A percentile compares a stretch with the other conserved stretches of the same genome.
Conservation (phyloP, 2,329 filamentous ascomycete species). For the Clonostachys sp. region DNA sequence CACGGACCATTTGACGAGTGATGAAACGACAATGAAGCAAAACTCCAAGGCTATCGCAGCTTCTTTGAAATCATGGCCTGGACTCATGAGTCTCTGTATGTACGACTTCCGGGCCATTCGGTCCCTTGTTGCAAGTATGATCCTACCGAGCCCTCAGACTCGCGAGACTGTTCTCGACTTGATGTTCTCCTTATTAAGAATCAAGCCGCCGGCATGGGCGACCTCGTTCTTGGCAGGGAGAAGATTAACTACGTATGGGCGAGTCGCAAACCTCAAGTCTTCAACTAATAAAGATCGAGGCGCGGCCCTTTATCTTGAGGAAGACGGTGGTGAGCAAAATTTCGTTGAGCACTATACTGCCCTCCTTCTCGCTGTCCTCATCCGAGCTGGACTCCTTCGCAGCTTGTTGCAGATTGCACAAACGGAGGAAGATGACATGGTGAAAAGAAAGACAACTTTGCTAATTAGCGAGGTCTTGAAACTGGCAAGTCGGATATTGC, state of each 20-base stretch:
- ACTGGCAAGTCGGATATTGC: conserved; percentile 79
- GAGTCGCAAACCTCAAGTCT: conserved; percentile 78
- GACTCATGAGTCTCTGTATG: conserved; percentile 82
- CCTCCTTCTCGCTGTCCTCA: conserved; percentile 77
- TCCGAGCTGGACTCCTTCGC: conserved; percentile 72
- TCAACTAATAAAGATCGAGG: conserved; percentile 44
- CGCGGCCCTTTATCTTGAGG: conserved; percentile 52
- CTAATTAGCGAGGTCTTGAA: conserved; percentile 89
- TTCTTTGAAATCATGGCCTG: conserved; percentile 89
- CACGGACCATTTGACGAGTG: conserved; percentile 70
- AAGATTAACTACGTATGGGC: conserved; percentile 91
- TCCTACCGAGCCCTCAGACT: conserved; percentile 49
- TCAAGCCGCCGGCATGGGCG: conserved; percentile 90
- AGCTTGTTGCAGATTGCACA: conserved; percentile 61
- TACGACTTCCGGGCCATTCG: conserved; percentile 80
- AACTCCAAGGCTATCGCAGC: conserved; percentile 91
- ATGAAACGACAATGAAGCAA: conserved; percentile 65
- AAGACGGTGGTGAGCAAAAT: conserved; percentile 69
- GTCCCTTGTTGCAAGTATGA: conserved; percentile 67
- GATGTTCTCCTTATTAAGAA: conserved; percentile 73
- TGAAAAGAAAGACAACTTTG: conserved; percentile 86
- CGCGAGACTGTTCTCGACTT: conserved; percentile 83
- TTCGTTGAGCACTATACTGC: conserved; percentile 94
- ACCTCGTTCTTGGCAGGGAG: conserved; percentile 91
- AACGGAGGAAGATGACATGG: conserved; percentile 59